Percentiles rank a stretch among this genome's conserved stretches.
These are phyloP conservation scores for Flaveria floridana DNA, from an alignment of 140 eudicot species.

Conservation along the genomic window DNA sequence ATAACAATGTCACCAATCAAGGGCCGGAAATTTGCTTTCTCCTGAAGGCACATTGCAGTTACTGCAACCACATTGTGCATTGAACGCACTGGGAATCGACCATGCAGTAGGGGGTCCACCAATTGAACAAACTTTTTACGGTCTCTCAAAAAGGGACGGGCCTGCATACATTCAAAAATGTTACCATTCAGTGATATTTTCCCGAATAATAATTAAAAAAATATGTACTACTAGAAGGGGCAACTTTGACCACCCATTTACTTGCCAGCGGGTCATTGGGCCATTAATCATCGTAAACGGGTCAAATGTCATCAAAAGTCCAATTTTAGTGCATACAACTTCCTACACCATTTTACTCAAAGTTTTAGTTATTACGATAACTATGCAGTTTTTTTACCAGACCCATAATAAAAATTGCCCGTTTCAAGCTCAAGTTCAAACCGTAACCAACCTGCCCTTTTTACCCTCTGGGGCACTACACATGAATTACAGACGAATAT, in stretches of 20 bases:
- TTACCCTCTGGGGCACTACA: not conserved
- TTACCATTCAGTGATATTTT: not conserved
- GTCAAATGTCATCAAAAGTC: not conserved
- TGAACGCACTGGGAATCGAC: constrained; percentile 46
- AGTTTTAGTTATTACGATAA: not conserved
- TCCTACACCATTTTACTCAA: not conserved
- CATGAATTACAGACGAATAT: not conserved
- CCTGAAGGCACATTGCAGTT: constrained; percentile 83
- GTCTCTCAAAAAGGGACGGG: constrained; percentile 65
- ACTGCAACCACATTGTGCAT: constrained; percentile 62
- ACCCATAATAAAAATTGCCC: not conserved
- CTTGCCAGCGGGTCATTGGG: not conserved
- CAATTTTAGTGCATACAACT: not conserved
- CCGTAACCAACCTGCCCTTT: too few species aligned
- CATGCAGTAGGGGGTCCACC: constrained; percentile 68
- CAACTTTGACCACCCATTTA: not conserved
- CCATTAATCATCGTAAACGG: not conserved
- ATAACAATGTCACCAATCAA: constrained; percentile 63
- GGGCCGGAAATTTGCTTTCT: constrained; percentile 72
- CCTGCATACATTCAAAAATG: constrained; percentile 38
- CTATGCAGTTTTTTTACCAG: not conserved
- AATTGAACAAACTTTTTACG: constrained; percentile 55
- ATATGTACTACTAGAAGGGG: not conserved
- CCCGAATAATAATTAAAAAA: not conserved
- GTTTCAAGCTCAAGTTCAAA: not conserved